These are phyloP conservation scores for Exidia glandulosa DNA, from an alignment of 768 basidiomycete genomes.

Conservation along the genomic window DNA sequence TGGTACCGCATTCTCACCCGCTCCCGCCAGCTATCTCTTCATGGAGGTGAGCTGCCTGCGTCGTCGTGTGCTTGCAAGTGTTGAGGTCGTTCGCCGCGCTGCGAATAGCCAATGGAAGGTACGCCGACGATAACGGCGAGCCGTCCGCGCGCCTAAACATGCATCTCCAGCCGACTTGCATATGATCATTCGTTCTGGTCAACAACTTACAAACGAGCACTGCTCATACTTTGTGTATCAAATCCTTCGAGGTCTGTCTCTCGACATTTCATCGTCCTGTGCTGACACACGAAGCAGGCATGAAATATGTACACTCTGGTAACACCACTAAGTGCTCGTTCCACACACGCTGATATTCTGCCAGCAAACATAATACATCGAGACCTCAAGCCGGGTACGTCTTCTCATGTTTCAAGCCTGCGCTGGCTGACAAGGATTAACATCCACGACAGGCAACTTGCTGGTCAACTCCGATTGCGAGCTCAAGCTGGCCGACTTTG, in stretches of 20 bases:
- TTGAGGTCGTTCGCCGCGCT: slow-evolving; percentile 8
- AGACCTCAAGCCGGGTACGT: slow-evolving; percentile 78
- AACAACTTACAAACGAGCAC: slow-evolving; percentile 79
- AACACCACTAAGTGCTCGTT: neutral
- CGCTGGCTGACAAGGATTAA: neutral
- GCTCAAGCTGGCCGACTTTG: slow-evolving; percentile 95
- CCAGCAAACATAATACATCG: slow-evolving; percentile 80
- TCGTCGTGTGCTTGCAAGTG: too few species aligned
- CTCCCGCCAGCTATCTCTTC: slow-evolving; percentile 79
- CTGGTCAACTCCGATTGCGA: slow-evolving; percentile 96
- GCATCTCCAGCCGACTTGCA: slow-evolving; percentile 91
- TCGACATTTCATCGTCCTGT: slow-evolving; percentile 11
- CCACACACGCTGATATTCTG: neutral
- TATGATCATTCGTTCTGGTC: slow-evolving; percentile 94
- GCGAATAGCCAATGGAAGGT: slow-evolving; percentile 99
- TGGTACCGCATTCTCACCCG: slow-evolving; percentile 6
- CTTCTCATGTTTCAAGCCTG: too few species aligned
- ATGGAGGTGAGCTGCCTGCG: slow-evolving; percentile 64
- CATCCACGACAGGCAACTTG: slow-evolving; percentile 38
- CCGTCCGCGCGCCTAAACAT: too few species aligned
- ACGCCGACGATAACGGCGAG: too few species aligned
- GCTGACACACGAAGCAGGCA: slow-evolving; percentile 32
- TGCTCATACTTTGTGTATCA: slow-evolving; percentile 60
- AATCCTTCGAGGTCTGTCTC: slow-evolving; percentile 61
- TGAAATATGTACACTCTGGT: slow-evolving; percentile 83